Conservation (phyloP, 257 asterid species). For the Nicotiana benthamiana region DNA sequence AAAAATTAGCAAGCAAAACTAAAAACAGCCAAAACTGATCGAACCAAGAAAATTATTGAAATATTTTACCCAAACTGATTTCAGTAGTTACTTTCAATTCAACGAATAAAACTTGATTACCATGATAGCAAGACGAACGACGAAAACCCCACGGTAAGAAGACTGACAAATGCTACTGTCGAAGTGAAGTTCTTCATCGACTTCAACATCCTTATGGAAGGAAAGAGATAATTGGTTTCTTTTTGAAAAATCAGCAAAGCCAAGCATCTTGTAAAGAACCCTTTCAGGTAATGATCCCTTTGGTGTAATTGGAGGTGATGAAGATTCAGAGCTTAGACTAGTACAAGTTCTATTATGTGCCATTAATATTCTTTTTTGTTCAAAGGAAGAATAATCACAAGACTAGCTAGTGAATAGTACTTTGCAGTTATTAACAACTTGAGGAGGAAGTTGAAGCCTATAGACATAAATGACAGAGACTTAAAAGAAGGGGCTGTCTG, state of each 20-base stretch:
- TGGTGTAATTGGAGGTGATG: slow-evolving; percentile 17
- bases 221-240: slow-evolving; percentile 19
- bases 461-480: not conserved
- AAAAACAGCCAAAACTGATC: not conserved
- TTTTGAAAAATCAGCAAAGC: slow-evolving; percentile 18
- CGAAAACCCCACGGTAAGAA: slow-evolving; percentile 72
- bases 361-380: slow-evolving; percentile 6
- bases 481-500: not conserved
- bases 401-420: not conserved
- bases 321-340: slow-evolving; percentile 18
- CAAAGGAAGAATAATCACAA: not conserved
- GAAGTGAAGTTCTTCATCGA: slow-evolving; percentile 54
- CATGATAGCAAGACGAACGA: slow-evolving; percentile 97
- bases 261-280: slow-evolving; percentile 16
- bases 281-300: slow-evolving; percentile 21
- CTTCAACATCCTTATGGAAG: slow-evolving; percentile 49
- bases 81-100: not conserved
- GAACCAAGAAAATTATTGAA: too few relatives aligned
- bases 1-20: not conserved
- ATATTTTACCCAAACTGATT: not conserved
- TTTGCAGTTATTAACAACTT: not conserved
- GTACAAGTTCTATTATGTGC: not conserved
- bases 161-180: slow-evolving; percentile 53
- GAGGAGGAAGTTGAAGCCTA: not conserved
- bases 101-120: slow-evolving; percentile 19